Evolutionary conservation across 176 grass and related monocot genomes (phyloP).

Genomic region (Stipa capillata): DNA sequence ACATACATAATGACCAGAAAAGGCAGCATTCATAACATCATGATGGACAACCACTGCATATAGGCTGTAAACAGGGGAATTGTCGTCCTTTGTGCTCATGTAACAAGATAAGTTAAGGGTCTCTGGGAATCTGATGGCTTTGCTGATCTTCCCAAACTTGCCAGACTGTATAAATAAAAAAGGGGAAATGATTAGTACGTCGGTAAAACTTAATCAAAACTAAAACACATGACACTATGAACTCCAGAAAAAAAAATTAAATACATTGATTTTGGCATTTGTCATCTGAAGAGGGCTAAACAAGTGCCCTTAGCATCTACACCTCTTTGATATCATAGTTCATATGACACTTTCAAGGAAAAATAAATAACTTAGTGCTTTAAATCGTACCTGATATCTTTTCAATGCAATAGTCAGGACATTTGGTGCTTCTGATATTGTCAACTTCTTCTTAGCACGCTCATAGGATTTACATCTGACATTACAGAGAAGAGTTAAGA

Average conservation of each 20-base stretch:
- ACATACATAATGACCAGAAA: constrained; percentile 94
- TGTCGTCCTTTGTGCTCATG: constrained; percentile 65
- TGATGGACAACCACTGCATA: constrained; percentile 94
- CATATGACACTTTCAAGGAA: neutral
- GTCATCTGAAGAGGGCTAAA: neutral
- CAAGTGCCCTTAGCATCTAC: neutral
- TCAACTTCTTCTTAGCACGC: constrained; percentile 83
- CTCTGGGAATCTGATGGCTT: constrained; percentile 73
- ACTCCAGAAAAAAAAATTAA: constrained; percentile 1
- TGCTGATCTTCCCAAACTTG: constrained; percentile 86
- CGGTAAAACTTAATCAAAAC: constrained; percentile 8
- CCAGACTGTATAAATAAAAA: constrained; percentile 52
- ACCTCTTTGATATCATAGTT: neutral
- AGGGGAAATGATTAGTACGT: neutral
- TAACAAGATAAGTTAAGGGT: constrained; percentile 50
- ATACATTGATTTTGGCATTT: neutral
- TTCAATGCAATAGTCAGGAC: constrained; percentile 87
- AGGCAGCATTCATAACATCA: constrained; percentile 79
- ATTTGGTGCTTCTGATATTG: constrained; percentile 84
- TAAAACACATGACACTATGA: neutral
- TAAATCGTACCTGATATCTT: constrained; percentile 70
- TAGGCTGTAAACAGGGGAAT: constrained; percentile 63
- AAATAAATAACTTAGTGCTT: neutral
- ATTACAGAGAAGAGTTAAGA: constrained; percentile 2
- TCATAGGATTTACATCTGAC: constrained; percentile 84